Conservation (phyloP, 73 alveolate species). For the Paramecium primaurelia region DNA sequence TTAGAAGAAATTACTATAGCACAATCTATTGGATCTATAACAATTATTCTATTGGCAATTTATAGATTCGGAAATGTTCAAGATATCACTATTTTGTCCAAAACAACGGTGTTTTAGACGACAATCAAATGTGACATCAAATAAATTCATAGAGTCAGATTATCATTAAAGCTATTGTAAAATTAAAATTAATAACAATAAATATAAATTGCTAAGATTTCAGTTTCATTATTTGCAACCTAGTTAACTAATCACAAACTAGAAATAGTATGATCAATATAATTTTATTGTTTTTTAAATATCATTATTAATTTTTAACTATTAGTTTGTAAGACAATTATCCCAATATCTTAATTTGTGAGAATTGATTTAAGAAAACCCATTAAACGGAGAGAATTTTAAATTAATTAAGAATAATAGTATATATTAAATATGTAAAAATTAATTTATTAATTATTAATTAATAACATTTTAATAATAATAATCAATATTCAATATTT, state of each 20-base stretch:
- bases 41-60: neutral
- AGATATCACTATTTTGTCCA: neutral
- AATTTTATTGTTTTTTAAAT: no score
- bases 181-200: neutral
- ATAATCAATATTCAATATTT: neutral
- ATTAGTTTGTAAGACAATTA: no score
- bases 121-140: neutral
- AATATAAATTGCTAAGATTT: neutral
- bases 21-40: neutral
- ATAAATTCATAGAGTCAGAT: neutral
- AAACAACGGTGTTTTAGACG: neutral
- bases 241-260: neutral
- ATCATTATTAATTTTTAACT: no score
- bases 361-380: neutral
- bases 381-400: neutral
- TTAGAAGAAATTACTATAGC: neutral
- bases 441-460: no score
- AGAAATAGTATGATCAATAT: no score
- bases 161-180: neutral
- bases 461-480: no score
- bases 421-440: no score
- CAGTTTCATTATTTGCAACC: neutral
- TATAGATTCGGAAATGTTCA: neutral
- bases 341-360: no score
- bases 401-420: no score